phyloP scores from a whole-genome alignment of 176 grass and related monocot genomes.

The Otatea glauca region DNA sequence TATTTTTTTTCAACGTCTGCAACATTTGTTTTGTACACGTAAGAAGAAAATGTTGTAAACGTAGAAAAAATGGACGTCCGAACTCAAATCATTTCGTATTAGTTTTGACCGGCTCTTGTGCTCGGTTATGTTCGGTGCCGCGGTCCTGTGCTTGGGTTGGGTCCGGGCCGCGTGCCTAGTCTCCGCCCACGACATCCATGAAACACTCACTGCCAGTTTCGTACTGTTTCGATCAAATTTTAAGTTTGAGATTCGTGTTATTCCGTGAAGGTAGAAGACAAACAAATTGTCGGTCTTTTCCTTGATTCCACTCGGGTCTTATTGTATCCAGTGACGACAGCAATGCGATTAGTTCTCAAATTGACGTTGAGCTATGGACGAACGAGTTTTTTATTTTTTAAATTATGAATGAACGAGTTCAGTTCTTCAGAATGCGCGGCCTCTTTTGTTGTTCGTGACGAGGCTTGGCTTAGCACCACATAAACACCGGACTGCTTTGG shows the following conservation, averaged over 20 bases:
- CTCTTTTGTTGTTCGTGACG: background rate
- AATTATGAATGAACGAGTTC: background rate
- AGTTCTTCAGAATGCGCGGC: background rate
- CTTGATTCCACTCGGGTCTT: background rate
- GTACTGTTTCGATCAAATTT: background rate
- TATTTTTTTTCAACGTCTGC: no score
- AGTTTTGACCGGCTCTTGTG: constrained; percentile 14
- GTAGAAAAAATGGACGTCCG: no score
- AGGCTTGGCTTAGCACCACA: background rate
- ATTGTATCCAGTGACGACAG: background rate
- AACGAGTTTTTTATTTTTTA: no score
- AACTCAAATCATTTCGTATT: no score
- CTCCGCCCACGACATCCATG: background rate
- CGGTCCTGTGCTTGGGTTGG: background rate
- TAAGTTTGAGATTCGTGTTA: constrained; percentile 2
- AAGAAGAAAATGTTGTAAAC: no score
- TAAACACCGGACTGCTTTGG: background rate
- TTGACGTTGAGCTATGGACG: background rate
- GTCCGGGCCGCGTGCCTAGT: no score
- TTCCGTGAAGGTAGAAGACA: constrained; percentile 1
- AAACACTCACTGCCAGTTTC: background rate
- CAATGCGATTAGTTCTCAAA: background rate
- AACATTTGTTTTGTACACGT: no score
- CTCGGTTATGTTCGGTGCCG: background rate
- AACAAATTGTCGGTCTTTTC: background rate